phyloP scores from a whole-genome alignment of 2,329 filamentous ascomycete species.

The Ceratocystis huliohia region DNA sequence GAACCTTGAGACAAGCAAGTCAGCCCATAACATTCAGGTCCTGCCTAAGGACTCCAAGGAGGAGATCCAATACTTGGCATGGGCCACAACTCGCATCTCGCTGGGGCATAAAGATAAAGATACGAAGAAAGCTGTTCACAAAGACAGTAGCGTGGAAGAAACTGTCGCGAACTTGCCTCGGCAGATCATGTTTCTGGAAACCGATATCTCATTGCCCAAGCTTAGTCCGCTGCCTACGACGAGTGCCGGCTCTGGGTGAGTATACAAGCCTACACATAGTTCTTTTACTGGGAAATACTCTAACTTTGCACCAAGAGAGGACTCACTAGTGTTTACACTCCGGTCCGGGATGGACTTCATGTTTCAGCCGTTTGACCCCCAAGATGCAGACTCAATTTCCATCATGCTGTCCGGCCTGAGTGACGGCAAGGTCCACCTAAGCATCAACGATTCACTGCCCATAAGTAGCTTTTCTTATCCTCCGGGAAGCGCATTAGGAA shows the following conservation, averaged over 20 bases:
- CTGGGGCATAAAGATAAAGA: background rate
- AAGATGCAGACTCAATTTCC: slow-evolving; percentile 62
- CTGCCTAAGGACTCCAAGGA: slow-evolving; percentile 27
- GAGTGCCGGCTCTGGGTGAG: slow-evolving; percentile 51
- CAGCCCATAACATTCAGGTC: slow-evolving; percentile 57
- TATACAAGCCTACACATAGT: slow-evolving; percentile 18
- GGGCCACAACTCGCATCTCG: slow-evolving; percentile 17
- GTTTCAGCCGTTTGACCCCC: slow-evolving; percentile 49
- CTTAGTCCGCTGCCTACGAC: slow-evolving; percentile 54
- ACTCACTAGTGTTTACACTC: slow-evolving; percentile 55
- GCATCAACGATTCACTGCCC: slow-evolving; percentile 74
- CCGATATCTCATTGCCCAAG: slow-evolving; percentile 63
- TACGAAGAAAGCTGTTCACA: slow-evolving; percentile 17
- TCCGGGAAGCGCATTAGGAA: slow-evolving; percentile 24
- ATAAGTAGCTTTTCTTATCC: slow-evolving; percentile 53
- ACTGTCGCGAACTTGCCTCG: slow-evolving; percentile 47
- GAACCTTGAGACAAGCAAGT: slow-evolving; percentile 68
- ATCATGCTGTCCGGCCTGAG: slow-evolving; percentile 63
- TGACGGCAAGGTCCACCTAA: slow-evolving; percentile 60
- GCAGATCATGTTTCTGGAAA: slow-evolving; percentile 61
- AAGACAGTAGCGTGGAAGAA: slow-evolving; percentile 1
- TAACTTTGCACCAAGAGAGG: slow-evolving; percentile 30
- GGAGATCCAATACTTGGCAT: slow-evolving; percentile 16
- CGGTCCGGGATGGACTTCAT: slow-evolving; percentile 56
- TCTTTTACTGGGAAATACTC: background rate